Base-by-base conservation (phyloP, 306 rosid species). In the Leucaena leucocephala region DNA sequence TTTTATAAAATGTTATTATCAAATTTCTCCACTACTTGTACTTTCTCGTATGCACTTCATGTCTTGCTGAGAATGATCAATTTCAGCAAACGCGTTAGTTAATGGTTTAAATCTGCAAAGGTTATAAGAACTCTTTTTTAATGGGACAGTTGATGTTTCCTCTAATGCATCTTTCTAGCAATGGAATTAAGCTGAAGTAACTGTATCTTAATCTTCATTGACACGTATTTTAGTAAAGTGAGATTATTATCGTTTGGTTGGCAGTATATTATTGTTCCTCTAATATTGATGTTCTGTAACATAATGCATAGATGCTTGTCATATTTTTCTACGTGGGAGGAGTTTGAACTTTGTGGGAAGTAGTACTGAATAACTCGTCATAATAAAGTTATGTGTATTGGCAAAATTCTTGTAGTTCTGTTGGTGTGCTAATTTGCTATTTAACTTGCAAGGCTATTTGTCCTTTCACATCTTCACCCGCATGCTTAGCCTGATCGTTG, bases 1-100 rank as follows among this genome's bases (percentile, higher is more conserved):
- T 36, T 33, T 72, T 48, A 12, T 72, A 4, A 68, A 49, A 71
- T 72, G 62, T 78, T 83, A 74, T 61, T 84, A 62, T 70, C 46
- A 13, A 33, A 19, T 79, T 14, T 50, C 44, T 34, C 73, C 75
- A 7, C 54, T 50, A n/a, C 36, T 64, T 61, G 42, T 16, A 50
- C 62, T 43, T 58, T 68, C 68, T 68, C 42, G 5, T 82, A 21
- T 71, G 21, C 27, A 61, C 48, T 9, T 75, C 27, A 54, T 1
- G 40, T 33, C 42, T 6, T 43, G 73, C 46, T 10, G 65, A 52
- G 65, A 59, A 71, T 55, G 54, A 68, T 34, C 34, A 48, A 45
- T 8, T 46, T 74, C 35, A 22, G 14, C 27, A 52, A 73, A 1
- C 15, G 17, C 73, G 66, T 64, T 62, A 73, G 58, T 69, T 61